Evolutionary conservation across 495 filamentous ascomycete genomes (phyloP), one percentile per base, ranked within the genome.

Genomic region (Neurospora tetraspora): DNA sequence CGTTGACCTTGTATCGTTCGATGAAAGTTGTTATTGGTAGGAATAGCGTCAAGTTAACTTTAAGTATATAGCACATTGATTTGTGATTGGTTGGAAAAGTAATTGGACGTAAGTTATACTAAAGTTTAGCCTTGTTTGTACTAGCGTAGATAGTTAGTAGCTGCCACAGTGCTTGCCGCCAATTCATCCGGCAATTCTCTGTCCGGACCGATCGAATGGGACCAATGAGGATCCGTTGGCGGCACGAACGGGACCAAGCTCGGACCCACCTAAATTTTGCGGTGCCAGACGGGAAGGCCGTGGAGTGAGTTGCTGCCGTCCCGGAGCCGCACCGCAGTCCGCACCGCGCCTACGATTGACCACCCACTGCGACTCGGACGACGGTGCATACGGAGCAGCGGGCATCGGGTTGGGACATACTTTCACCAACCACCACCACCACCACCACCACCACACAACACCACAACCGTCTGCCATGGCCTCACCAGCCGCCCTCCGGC

Each of bases 401-500:
- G 65, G 39, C 53, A 61, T 61, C 12, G 53, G 53, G 53, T 31
- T 31, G 31, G 45, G 20, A 37, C 71, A 9, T 27, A 27, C 42
- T 20, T 53, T 5, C 37, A n/a, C 36, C 11, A 59, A 68, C 42
- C 37, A 31, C 40, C 39, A n/a, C 39, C 8, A 59, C 43, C 40
- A 36, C 37, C 42, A 31, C 20, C n/a, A 16, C 70, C 68, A 71
- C 43, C 39, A 10, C 11, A 31, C 36, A n/a, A 27, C 23, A 61
- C 23, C 39, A 39, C 23, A 40, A 8, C 12, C 39, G 18, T 23
- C 65, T 42, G 47, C 69, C 11, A 86, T 86, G 85, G 83, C 84
- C 71, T 80, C 79, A 69, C 77, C 82, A 69, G 78, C 76, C 70
- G 76, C 81, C n/a, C 71, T 86, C 47, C 81, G 85, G 76, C 85